Evolutionary conservation across 306 rosid species (phyloP), one percentile per base, ranked within the genome.

Genomic region (Castanea mollissima): DNA sequence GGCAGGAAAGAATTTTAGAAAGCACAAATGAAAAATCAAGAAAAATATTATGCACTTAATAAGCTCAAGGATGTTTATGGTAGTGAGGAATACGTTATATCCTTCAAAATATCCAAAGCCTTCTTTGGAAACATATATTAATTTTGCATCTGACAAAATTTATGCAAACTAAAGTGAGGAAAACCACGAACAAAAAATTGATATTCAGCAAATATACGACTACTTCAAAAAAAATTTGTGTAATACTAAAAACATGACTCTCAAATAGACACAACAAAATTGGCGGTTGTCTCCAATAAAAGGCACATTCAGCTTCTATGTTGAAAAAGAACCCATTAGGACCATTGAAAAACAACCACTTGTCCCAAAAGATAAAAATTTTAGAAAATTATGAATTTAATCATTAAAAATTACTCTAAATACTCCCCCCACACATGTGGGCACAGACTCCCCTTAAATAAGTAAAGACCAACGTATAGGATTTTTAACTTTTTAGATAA

Each of bases 31-130:
- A 15, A 78, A 68, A 62, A 76, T 2, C 69, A 74, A 70, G 69
- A 23, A 67, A 82, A 44, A 75, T 21, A 73, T 29, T 9, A 34
- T 58, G 11, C 29, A 56, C 63, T 13, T 29, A 55, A 80, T 64
- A 64, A 20, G 52, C 65, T 75, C 69, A 15, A 65, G 73, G 49
- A 85, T 46, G 69, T 63, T 65, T 69, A 69, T 41, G 55, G 69
- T 12, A 83, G 76, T 15, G 76, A 71, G 13, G 67, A 78, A 32
- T 86, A 94, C 99, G 97, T 87, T 62, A 88, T 86, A 81, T 87
- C 92, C 74, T 88, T 88, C 78, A 94, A 84, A 78, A 84, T 75
- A 63, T 92, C 92, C 84, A 91, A 38, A 46, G 92, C 90, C 90
- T 91, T 94, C 69, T 16, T 79, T 10, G 95, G 97, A 34, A 94